Conservation (phyloP, 495 filamentous ascomycete genomes). For the Margaritispora aquatica region DNA sequence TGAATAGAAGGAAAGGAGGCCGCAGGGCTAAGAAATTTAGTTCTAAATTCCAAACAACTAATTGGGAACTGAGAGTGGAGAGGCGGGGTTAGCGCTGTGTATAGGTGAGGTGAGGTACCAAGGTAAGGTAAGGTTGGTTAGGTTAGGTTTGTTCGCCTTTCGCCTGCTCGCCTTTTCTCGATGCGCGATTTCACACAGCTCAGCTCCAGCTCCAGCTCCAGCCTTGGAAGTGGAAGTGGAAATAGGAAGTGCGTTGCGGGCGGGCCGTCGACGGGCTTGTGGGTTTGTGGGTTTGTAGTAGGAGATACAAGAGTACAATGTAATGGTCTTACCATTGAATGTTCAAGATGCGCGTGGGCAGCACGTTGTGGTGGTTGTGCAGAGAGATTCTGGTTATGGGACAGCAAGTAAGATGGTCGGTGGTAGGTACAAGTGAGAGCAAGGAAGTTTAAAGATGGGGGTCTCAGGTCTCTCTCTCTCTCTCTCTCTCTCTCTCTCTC, state of each 20-base stretch:
- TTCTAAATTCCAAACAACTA: background rate
- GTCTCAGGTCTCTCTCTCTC: background rate
- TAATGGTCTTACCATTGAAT: background rate
- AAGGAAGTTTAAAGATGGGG: background rate
- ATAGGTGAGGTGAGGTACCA: no score
- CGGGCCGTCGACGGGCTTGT: background rate
- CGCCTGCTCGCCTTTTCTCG: background rate
- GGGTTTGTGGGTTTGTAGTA: background rate
- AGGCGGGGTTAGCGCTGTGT: slow-evolving; percentile 11
- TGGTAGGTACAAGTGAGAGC: no score
- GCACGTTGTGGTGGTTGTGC: slow-evolving; percentile 10
- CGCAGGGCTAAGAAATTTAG: background rate
- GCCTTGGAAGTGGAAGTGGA: no score
- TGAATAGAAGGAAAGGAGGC: background rate
- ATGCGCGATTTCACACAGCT: background rate
- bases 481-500: no score
- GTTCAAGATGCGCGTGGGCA: slow-evolving; percentile 10
- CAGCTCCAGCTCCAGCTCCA: no score
- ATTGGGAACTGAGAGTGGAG: slow-evolving; percentile 9
- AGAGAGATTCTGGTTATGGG: background rate
- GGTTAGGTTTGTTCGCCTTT: no score
- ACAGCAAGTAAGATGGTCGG: no score
- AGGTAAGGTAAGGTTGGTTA: no score
- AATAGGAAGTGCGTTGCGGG: background rate
- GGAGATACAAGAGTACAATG: background rate